phyloP scores from a whole-genome alignment of 495 filamentous ascomycete genomes.

The Podospora tetraspora region DNA sequence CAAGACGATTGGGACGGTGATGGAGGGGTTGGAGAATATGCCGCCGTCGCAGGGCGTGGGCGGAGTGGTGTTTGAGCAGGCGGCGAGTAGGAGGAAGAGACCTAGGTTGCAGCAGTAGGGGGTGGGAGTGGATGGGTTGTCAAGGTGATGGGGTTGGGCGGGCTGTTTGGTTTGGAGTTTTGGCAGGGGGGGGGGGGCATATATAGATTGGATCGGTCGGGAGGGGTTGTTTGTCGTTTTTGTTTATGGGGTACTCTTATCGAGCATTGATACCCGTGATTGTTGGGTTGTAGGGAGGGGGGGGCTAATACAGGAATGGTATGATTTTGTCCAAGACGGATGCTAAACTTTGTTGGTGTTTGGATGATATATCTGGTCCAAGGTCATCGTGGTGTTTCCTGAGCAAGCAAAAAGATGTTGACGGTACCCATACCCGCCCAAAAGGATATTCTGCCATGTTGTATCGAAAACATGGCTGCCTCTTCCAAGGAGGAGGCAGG shows the following conservation, averaged over 20 bases:
- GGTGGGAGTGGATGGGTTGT: background rate
- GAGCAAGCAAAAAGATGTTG: no score
- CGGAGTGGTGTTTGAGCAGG: slow-evolving; percentile 32
- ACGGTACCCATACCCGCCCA: no score
- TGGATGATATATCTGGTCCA: background rate
- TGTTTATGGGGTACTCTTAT: slow-evolving; percentile 1
- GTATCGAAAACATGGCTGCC: no score
- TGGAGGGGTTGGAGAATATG: slow-evolving; percentile 58
- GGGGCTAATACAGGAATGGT: background rate
- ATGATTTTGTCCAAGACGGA: background rate
- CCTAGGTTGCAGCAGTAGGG: slow-evolving; percentile 34
- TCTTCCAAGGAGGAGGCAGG: no score
- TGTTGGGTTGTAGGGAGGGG: background rate
- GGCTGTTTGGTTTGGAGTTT: background rate
- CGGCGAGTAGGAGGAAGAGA: slow-evolving; percentile 48
- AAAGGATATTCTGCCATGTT: no score
- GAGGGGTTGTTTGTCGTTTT: background rate
- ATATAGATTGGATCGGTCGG: background rate
- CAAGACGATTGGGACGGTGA: slow-evolving; percentile 26
- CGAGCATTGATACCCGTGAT: background rate
- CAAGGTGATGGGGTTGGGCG: no score
- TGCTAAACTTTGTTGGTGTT: background rate
- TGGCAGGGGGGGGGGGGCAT: background rate
- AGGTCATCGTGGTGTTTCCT: background rate
- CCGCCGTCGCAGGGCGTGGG: slow-evolving; percentile 27